Percentiles rank a stretch among this genome's conserved stretches.
Conservation (phyloP, 805 yeast species). For the Pichia phayaonensis region DNA sequence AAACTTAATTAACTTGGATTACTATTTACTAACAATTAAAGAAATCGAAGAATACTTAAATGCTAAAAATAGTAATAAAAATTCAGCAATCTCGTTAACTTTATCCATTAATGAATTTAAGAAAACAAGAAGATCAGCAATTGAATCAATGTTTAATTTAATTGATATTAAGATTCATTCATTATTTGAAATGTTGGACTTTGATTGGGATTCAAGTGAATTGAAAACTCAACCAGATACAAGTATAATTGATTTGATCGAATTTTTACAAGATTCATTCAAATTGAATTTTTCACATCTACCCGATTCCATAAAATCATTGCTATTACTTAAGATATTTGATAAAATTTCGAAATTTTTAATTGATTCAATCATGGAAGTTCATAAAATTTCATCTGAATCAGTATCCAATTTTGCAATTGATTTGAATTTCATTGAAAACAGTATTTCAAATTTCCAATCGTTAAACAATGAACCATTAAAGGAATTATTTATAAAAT, state of each 20-base stretch:
- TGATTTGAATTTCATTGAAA: conserved; percentile 74
- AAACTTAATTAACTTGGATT: conserved; percentile 79
- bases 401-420: conserved; percentile 67
- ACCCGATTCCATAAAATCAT: conserved; percentile 68
- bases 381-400: conserved; percentile 45
- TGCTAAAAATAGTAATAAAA: conserved; percentile 28
- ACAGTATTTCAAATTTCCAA: conserved; percentile 34
- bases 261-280: conserved; percentile 77
- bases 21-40: conserved; percentile 66
- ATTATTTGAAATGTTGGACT: conserved; percentile 76
- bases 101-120: conserved; percentile 41
- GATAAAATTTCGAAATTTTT: conserved; percentile 75
- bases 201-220: conserved; percentile 64
- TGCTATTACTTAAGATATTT: conserved; percentile 79
- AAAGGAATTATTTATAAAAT: conserved; percentile 44
- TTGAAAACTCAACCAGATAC: conserved; percentile 57
- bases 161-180: conserved; percentile 76
- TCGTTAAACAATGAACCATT: conserved; percentile 4
- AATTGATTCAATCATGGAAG: conserved; percentile 47
- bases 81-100: conserved; percentile 25
- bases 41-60: conserved; percentile 49
- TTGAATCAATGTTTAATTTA: conserved; percentile 70
- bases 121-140: conserved; percentile 55
- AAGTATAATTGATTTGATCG: conserved; percentile 75
- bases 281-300: conserved; percentile 75